Conservation (phyloP, 108 stramenopile genomes). For the Cyclotella atomus region DNA sequence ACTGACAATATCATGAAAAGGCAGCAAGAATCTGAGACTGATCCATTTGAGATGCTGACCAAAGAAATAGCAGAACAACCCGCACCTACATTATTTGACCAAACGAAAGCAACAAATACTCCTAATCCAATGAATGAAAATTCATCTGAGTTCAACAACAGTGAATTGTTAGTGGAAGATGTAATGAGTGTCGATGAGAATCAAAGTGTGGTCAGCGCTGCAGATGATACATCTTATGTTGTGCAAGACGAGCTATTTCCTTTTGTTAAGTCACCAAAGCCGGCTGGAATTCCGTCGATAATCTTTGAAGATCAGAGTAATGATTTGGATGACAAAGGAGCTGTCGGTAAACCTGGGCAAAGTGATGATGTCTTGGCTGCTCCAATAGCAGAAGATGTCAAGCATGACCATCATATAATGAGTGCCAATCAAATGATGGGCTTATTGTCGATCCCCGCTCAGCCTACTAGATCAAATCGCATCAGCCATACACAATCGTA, state of each 20-base stretch:
- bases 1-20: background rate
- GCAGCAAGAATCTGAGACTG: background rate
- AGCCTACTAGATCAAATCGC: too few relatives aligned
- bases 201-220: background rate
- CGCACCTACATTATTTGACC: too few relatives aligned
- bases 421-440: too few relatives aligned
- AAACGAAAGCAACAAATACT: too few relatives aligned
- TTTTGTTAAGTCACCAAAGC: background rate
- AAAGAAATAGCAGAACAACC: background rate
- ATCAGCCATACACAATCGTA: too few relatives aligned
- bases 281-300: background rate
- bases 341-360: too few relatives aligned
- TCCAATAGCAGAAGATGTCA: too few relatives aligned
- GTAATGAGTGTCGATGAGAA: conserved; percentile 3
- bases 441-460: too few relatives aligned
- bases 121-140: too few relatives aligned
- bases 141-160: background rate
- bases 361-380: too few relatives aligned
- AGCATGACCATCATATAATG: too few relatives aligned
- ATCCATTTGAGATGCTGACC: background rate
- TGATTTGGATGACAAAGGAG: too few relatives aligned
- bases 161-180: conserved; percentile 5
- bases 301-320: background rate
- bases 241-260: conserved; percentile 9
- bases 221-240: background rate